Evolutionary conservation across 768 basidiomycete species (phyloP).

Genomic region (Suillus ampliporus): DNA sequence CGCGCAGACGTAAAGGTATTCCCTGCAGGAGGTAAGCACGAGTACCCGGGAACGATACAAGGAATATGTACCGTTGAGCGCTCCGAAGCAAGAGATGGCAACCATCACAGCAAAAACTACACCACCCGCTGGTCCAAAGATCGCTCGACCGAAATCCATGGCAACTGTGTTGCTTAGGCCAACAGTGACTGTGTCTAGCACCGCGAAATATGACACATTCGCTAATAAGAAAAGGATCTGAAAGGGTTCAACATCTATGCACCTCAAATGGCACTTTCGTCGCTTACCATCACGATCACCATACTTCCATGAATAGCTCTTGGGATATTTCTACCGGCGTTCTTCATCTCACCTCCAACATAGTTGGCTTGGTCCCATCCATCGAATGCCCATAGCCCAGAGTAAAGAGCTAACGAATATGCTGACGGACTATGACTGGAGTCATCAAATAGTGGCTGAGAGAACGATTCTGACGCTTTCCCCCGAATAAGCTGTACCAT

Average conservation of each 20-base stretch:
- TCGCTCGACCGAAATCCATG: slow-evolving; percentile 86
- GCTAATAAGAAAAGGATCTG: slow-evolving; percentile 80
- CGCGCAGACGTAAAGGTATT: slow-evolving; percentile 79
- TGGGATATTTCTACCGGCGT: slow-evolving; percentile 86
- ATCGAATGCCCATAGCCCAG: slow-evolving; percentile 94
- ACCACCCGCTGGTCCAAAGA: slow-evolving; percentile 89
- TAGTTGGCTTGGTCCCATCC: slow-evolving; percentile 96
- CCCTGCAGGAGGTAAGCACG: slow-evolving; percentile 44
- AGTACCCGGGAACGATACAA: neutral
- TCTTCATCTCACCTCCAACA: slow-evolving; percentile 86
- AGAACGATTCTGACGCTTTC: slow-evolving; percentile 69
- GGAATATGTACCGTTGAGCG: slow-evolving; percentile 74
- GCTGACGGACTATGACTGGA: slow-evolving; percentile 81
- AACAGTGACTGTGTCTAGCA: slow-evolving; percentile 81
- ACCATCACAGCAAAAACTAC: slow-evolving; percentile 89
- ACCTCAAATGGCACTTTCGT: slow-evolving; percentile 1
- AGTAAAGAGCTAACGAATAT: slow-evolving; percentile 94
- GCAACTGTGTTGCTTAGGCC: slow-evolving; percentile 86
- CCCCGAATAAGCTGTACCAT: slow-evolving; percentile 78
- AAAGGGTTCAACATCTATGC: slow-evolving; percentile 12
- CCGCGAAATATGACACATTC: slow-evolving; percentile 91
- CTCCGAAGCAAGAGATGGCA: slow-evolving; percentile 93
- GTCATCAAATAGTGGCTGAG: slow-evolving; percentile 68
- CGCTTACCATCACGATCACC: slow-evolving; percentile 72
- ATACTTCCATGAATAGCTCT: slow-evolving; percentile 91